Percentiles rank a stretch among this genome's conserved stretches.
phyloP scores from a whole-genome alignment of 2,329 filamentous ascomycete genomes.

The Colletotrichum plurivorum region DNA sequence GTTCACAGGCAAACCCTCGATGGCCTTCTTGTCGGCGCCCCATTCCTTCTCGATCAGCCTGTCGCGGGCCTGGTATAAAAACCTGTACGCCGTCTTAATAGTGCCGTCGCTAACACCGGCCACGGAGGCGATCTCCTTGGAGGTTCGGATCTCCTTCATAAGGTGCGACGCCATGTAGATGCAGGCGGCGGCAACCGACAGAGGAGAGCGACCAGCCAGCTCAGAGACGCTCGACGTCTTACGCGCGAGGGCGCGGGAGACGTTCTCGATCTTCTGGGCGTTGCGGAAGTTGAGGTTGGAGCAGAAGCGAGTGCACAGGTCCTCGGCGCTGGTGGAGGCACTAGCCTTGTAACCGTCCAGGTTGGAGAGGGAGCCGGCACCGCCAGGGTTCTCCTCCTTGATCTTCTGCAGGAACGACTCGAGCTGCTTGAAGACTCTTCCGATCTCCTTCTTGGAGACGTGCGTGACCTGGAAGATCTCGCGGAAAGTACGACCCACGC shows the following conservation, averaged over 20 bases:
- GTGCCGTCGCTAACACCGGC: conserved; percentile 96
- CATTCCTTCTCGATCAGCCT: conserved; percentile 82
- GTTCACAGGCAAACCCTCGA: conserved; percentile 75
- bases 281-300: conserved; percentile 82
- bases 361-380: conserved; percentile 66
- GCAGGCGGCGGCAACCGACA: conserved; percentile 94
- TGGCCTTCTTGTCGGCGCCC: conserved; percentile 78
- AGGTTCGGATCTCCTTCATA: conserved; percentile 81
- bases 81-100: conserved; percentile 95
- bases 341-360: conserved; percentile 81
- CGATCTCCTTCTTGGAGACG: conserved; percentile 97
- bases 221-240: conserved; percentile 83
- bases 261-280: conserved; percentile 81
- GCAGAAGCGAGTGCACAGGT: conserved; percentile 92
- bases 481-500: conserved; percentile 89
- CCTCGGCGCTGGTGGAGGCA: conserved; percentile 82
- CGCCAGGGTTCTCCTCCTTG: conserved; percentile 72
- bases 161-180: conserved; percentile 97
- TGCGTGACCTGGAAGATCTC: conserved; percentile 95
- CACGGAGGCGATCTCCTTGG: conserved; percentile 88
- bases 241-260: conserved; percentile 83
- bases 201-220: conserved; percentile 90
- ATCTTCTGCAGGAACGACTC: conserved; percentile 88
- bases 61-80: conserved; percentile 82
- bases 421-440: conserved; percentile 92